Percentiles rank a stretch among this genome's conserved stretches.
phyloP scores from a whole-genome alignment of 495 filamentous ascomycete genomes.

The Cryomyces minteri region DNA sequence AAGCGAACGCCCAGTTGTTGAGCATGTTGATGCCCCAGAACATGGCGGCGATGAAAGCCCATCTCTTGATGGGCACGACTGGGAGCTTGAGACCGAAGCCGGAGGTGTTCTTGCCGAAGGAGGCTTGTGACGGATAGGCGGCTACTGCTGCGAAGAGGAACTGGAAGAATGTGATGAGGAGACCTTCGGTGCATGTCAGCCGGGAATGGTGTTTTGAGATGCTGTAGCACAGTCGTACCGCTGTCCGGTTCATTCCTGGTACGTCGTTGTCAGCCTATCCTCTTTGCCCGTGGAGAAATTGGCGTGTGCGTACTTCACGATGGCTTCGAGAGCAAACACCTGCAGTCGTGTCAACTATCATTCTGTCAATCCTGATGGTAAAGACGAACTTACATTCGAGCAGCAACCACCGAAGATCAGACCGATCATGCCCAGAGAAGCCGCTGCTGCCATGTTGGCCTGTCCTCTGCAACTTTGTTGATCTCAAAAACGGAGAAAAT shows the following conservation, averaged over 20 bases:
- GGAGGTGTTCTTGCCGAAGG: constrained; percentile 31
- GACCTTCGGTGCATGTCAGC: constrained; percentile 30
- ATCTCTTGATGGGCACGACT: constrained; percentile 66
- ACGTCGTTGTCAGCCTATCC: constrained; percentile 4
- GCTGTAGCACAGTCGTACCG: constrained; percentile 5
- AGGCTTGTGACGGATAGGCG: constrained; percentile 50
- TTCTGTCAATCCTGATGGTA: constrained; percentile 4
- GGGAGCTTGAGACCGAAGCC: constrained; percentile 54
- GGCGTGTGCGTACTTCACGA: constrained; percentile 56
- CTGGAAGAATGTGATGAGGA: constrained; percentile 85
- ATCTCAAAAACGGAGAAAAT: too few species aligned
- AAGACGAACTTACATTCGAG: constrained; percentile 55
- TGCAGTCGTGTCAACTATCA: constrained; percentile 15
- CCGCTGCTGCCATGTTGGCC: constrained; percentile 14
- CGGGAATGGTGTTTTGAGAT: background rate
- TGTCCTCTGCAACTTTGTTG: background rate
- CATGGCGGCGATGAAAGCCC: constrained; percentile 73
- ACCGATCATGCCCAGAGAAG: constrained; percentile 46
- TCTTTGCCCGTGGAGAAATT: constrained; percentile 1
- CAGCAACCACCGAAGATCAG: constrained; percentile 97
- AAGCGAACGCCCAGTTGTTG: constrained; percentile 96
- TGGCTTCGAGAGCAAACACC: constrained; percentile 89
- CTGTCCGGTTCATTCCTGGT: constrained; percentile 20
- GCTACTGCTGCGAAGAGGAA: constrained; percentile 66
- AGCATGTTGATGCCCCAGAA: constrained; percentile 85